phyloP scores from a whole-genome alignment of 2,329 filamentous ascomycete species.

The Akanthomyces muscarius region DNA sequence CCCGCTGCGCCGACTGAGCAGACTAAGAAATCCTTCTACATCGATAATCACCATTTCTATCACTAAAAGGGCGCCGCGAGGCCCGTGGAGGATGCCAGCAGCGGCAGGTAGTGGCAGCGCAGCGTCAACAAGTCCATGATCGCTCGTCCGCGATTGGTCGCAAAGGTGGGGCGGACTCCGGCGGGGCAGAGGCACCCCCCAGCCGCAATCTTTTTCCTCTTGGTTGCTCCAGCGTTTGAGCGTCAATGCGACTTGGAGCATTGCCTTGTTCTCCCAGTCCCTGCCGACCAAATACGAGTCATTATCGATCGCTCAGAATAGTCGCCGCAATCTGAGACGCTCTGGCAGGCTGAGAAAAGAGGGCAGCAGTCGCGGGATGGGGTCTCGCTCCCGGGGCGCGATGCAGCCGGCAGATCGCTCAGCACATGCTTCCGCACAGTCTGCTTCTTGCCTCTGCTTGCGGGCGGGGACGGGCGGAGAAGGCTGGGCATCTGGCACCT shows the following conservation, averaged over 20 bases:
- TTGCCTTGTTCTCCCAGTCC: not conserved
- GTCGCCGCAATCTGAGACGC: conserved; percentile 10
- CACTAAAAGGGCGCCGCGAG: not conserved
- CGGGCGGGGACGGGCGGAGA: not conserved
- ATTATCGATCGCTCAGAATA: conserved; percentile 7
- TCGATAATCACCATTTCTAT: too few species aligned
- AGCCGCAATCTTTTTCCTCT: conserved; percentile 10
- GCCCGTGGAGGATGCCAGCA: not conserved
- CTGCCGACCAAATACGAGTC: not conserved
- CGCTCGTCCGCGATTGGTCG: not conserved
- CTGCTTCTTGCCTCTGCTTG: conserved; percentile 12
- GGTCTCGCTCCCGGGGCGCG: not conserved
- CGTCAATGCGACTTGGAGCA: not conserved
- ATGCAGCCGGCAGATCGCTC: conserved; percentile 10
- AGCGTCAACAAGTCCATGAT: conserved; percentile 6
- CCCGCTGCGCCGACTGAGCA: not conserved
- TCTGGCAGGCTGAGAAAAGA: not conserved
- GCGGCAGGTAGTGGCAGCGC: conserved; percentile 10
- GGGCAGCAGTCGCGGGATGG: not conserved
- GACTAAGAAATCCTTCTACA: not conserved
- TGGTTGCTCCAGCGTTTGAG: not conserved
- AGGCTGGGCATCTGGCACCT: conserved; percentile 10
- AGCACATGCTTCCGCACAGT: not conserved
- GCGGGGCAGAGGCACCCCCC: conserved; percentile 12
- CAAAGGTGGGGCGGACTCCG: not conserved